Evolutionary conservation across 2,329 filamentous ascomycete genomes (phyloP), one percentile per base, ranked within the genome.

Genomic region (Penicillium sp.): DNA sequence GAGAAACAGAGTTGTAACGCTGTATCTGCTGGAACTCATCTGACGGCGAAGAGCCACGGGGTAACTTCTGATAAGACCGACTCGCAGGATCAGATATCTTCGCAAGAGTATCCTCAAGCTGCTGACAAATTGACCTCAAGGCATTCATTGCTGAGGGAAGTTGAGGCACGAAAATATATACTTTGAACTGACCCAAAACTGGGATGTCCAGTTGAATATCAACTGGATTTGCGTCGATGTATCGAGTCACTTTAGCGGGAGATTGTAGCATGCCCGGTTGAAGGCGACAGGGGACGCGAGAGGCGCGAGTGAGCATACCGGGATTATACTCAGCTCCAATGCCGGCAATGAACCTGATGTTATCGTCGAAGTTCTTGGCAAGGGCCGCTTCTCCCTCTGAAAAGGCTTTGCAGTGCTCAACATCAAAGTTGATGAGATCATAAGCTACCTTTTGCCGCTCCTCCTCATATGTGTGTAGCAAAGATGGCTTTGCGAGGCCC

Each of bases 151-250:
- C 79, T 31, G 78, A 70, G 50, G 79, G 76, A 2, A 90, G 77
- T 63, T 89, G 80, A 65, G 83, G 84, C 56, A 85, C 82, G 56
- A 92, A 81, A 56, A 92, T 80, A 69, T 89, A 91, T 43, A 91
- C 82, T 45, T 87, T 82, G 76, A 92, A 92, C 66, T 92, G 89
- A 24, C 88, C 86, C 5, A 92, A 77, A 72, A 90, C 83, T 1
- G 89, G 89, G 42, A 92, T 89, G 65, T 92, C 89, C 5, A 90
- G 83, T 67, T 92, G 88, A 27, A 92, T 76, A 62, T 92, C 86
- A 40, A 92, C 84, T 0, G 88, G 88, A 63, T 92, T 92, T 3
- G 88, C 86, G 71, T 92, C 89, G 48, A 91, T 82, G 67, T 88
- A 91, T 27, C 89, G 82, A 0, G 87, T 88, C 16, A 87, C 88